These are phyloP conservation scores for Fusarium graminum DNA, from an alignment of 2,329 filamentous ascomycete species.

Conservation along the genomic window DNA sequence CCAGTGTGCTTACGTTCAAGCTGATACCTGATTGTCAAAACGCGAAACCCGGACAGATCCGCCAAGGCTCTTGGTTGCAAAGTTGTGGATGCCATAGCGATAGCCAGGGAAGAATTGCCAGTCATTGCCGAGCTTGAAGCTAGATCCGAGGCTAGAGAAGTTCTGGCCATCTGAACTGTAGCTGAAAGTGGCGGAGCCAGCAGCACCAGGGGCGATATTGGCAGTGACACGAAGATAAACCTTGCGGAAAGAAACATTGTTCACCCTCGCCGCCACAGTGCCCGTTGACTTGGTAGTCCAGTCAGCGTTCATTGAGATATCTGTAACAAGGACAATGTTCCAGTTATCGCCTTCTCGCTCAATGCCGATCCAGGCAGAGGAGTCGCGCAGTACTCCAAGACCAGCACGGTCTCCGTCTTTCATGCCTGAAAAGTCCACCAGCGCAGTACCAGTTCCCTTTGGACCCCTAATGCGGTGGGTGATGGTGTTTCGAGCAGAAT, in stretches of 20 bases:
- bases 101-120: slow-evolving; percentile 22
- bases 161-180: slow-evolving; percentile 9
- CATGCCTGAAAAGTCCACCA: slow-evolving; percentile 19
- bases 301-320: slow-evolving; percentile 9
- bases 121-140: slow-evolving; percentile 9
- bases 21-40: slow-evolving; percentile 6
- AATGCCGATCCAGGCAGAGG: slow-evolving; percentile 17
- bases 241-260: slow-evolving; percentile 16
- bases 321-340: slow-evolving; percentile 13
- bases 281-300: slow-evolving; percentile 22
- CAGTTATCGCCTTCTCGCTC: slow-evolving; percentile 19
- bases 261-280: neutral
- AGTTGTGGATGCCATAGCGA: slow-evolving; percentile 20
- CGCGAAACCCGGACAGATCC: slow-evolving; percentile 11
- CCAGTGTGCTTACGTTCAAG: too few species aligned
- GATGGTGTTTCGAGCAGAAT: slow-evolving; percentile 22
- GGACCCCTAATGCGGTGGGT: slow-evolving; percentile 17
- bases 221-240: slow-evolving; percentile 14
- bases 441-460: neutral
- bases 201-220: slow-evolving; percentile 2
- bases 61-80: neutral
- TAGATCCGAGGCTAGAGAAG: slow-evolving; percentile 5
- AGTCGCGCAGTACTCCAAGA: slow-evolving; percentile 6
- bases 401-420: slow-evolving; percentile 14
- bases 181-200: slow-evolving; percentile 19